Evolutionary conservation across 2,329 filamentous ascomycete species (phyloP).

Genomic region (Botrytis porri): DNA sequence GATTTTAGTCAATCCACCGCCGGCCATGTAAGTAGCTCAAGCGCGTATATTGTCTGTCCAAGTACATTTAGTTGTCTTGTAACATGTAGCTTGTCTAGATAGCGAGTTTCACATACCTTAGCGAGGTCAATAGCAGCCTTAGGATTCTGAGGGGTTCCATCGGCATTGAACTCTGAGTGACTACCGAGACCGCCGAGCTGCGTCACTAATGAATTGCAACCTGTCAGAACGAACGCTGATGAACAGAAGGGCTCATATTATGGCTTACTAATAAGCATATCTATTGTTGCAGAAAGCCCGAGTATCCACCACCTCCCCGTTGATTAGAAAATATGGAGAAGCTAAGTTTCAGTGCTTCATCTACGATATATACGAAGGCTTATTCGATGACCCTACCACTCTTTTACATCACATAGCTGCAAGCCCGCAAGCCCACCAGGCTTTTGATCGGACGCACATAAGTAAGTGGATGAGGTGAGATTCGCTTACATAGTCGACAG

Average conservation of each 20-base stretch:
- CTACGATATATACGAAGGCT: too few relatives aligned
- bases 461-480: too few relatives aligned
- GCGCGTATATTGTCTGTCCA: not conserved
- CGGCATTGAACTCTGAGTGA: not conserved
- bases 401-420: too few relatives aligned
- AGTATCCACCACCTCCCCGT: not conserved
- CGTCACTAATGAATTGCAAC: not conserved
- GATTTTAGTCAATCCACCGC: slow-evolving; percentile 3
- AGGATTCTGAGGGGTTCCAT: not conserved
- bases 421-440: too few relatives aligned
- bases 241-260: not conserved
- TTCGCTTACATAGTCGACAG: too few relatives aligned
- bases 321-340: too few relatives aligned
- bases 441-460: too few relatives aligned
- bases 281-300: not conserved
- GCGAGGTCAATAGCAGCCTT: not conserved
- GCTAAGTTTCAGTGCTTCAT: too few relatives aligned
- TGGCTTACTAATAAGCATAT: not conserved
- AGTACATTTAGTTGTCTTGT: not conserved
- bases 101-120: not conserved
- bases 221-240: not conserved
- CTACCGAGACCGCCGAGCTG: not conserved
- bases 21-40: not conserved
- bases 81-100: not conserved
- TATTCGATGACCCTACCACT: too few relatives aligned